These are phyloP conservation scores for Phytophthora constricta DNA, from an alignment of 352 stramenopile species.

Conservation along the genomic window DNA sequence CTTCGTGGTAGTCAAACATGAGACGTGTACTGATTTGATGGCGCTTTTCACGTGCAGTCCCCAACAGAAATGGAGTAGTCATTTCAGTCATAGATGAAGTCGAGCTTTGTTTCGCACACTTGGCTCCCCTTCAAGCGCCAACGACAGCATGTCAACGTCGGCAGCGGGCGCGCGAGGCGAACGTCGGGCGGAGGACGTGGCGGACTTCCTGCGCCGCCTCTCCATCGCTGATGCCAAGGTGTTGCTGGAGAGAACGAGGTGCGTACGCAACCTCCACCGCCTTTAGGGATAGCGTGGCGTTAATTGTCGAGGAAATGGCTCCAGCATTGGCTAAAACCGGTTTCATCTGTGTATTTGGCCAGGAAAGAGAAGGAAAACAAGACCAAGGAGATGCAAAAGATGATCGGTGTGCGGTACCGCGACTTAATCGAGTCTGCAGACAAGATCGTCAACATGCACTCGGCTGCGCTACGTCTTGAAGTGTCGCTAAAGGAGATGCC, in stretches of 20 bases:
- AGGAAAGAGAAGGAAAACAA: slow-evolving; percentile 89
- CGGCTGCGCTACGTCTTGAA: slow-evolving; percentile 81
- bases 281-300: not conserved
- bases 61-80: no score
- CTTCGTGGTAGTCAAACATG: not conserved
- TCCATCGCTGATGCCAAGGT: slow-evolving; percentile 88
- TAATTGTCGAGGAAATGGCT: not conserved
- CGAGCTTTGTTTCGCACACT: no score
- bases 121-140: not conserved
- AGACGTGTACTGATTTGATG: no score
- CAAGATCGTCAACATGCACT: slow-evolving; percentile 94
- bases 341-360: not conserved
- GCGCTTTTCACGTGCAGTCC: no score
- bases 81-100: no score
- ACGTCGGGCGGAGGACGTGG: slow-evolving; percentile 27
- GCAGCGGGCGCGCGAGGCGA: slow-evolving; percentile 7
- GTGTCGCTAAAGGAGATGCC: slow-evolving; percentile 87
- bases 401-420: slow-evolving; percentile 93
- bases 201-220: slow-evolving; percentile 78
- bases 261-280: slow-evolving; percentile 6
- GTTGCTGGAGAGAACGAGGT: slow-evolving; percentile 80
- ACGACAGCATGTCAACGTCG: slow-evolving; percentile 14
- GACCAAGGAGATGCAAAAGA: slow-evolving; percentile 92
- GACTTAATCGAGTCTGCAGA: slow-evolving; percentile 94
- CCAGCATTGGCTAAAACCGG: no score